phyloP scores from a whole-genome alignment of 2,329 filamentous ascomycete species.

The Colletotrichum noveboracense region DNA sequence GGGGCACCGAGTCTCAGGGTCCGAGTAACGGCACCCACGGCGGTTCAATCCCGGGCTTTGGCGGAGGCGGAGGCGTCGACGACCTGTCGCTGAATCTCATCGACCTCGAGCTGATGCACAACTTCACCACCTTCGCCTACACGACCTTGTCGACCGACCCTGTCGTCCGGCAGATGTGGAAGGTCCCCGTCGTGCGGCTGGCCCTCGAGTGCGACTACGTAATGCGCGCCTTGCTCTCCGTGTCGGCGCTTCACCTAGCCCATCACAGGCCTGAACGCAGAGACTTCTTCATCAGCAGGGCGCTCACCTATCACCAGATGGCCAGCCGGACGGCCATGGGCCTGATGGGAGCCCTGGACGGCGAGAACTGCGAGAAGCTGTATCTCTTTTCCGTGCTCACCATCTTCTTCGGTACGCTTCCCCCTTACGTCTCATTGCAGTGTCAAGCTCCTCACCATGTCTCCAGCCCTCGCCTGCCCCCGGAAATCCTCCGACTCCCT shows the following conservation, averaged over 20 bases:
- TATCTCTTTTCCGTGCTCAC: conserved; percentile 37
- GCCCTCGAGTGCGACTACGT: conserved; percentile 54
- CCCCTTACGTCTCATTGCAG: neutral
- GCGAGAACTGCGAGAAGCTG: conserved; percentile 27
- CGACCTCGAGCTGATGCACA: conserved; percentile 59
- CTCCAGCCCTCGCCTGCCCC: conserved; percentile 29
- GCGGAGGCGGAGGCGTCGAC: conserved; percentile 18
- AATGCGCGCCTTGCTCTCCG: conserved; percentile 53
- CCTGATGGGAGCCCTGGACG: conserved; percentile 19
- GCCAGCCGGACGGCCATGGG: conserved; percentile 23
- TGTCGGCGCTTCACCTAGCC: conserved; percentile 56
- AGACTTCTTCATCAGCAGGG: conserved; percentile 38
- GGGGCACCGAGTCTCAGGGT: neutral
- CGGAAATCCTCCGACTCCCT: conserved; percentile 32
- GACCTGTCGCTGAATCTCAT: conserved; percentile 38
- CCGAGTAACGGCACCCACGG: neutral
- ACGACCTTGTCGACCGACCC: conserved; percentile 49
- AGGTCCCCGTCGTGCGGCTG: conserved; percentile 48
- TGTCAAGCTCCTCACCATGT: neutral
- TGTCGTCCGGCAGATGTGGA: conserved; percentile 49
- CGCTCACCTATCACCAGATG: conserved; percentile 23
- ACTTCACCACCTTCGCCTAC: conserved; percentile 55
- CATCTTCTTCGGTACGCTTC: conserved; percentile 33
- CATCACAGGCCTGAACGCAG: conserved; percentile 39
- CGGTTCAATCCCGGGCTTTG: neutral